phyloP scores from a whole-genome alignment of 2,329 filamentous ascomycete genomes.

The Fusarium torulosum region DNA sequence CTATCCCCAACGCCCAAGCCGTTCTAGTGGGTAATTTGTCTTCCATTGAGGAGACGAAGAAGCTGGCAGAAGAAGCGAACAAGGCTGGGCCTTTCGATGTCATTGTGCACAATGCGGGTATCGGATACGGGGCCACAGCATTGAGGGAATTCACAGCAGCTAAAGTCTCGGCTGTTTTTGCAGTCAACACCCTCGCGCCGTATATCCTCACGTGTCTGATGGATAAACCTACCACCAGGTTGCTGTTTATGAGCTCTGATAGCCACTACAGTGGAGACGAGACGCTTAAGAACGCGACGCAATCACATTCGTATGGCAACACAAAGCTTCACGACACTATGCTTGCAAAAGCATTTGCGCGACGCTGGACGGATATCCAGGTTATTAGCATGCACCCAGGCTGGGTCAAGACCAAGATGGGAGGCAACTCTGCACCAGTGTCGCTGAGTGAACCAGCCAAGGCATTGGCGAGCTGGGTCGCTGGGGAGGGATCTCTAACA shows the following conservation, averaged over 20 bases:
- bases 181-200: conserved; percentile 37
- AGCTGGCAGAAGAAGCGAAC: conserved; percentile 35
- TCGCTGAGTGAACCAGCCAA: conserved; percentile 12
- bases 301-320: conserved; percentile 38
- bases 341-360: conserved; percentile 37
- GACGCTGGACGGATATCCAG: conserved; percentile 31
- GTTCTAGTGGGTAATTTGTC: conserved; percentile 33
- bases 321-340: conserved; percentile 41
- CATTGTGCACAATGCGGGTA: conserved; percentile 40
- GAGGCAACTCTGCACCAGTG: conserved; percentile 31
- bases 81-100: conserved; percentile 32
- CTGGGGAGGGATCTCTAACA: conserved; percentile 24
- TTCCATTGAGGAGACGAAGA: conserved; percentile 35
- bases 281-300: conserved; percentile 23
- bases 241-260: conserved; percentile 39
- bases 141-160: conserved; percentile 20
- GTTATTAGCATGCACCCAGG: conserved; percentile 40
- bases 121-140: conserved; percentile 35
- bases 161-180: conserved; percentile 36
- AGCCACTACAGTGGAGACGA: conserved; percentile 38
- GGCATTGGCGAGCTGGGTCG: conserved; percentile 31
- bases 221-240: conserved; percentile 21
- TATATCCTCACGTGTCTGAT: conserved; percentile 38
- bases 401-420: conserved; percentile 43
- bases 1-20: conserved; percentile 28